A percentile compares a stretch with the other conserved stretches of the same genome.
Evolutionary conservation across 2,329 filamentous ascomycete genomes (phyloP).

Genomic region (Talaromyces albobiverticillius): DNA sequence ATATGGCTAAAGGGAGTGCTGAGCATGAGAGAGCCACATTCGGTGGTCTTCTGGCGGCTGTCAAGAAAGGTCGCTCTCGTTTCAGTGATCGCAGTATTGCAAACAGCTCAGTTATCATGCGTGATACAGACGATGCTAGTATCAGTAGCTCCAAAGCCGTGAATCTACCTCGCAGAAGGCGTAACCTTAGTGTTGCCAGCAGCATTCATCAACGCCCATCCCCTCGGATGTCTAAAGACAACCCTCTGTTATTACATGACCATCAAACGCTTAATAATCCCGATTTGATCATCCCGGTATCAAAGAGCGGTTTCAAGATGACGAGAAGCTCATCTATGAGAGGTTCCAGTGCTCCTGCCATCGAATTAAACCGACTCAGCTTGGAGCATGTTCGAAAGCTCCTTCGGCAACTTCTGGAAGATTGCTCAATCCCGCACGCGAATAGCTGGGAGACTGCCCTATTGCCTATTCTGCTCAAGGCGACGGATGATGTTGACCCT

Average conservation of each 20-base stretch:
- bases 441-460: constrained; percentile 85
- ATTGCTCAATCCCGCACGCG: constrained; percentile 69
- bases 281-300: constrained; percentile 33
- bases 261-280: constrained; percentile 36
- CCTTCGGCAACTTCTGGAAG: constrained; percentile 76
- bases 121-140: constrained; percentile 64
- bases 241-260: constrained; percentile 40
- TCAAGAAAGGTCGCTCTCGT: constrained; percentile 72
- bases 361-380: constrained; percentile 84
- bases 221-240: constrained; percentile 64
- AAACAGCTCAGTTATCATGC: constrained; percentile 66
- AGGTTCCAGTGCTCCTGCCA: constrained; percentile 67
- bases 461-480: constrained; percentile 83
- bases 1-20: constrained; percentile 59
- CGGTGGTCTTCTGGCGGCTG: constrained; percentile 67
- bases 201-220: constrained; percentile 68
- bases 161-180: constrained; percentile 63
- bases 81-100: constrained; percentile 72
- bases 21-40: constrained; percentile 75
- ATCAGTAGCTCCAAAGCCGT: constrained; percentile 60
- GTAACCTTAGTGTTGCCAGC: constrained; percentile 83
- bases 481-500: constrained; percentile 91
- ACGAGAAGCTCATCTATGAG: constrained; percentile 82
- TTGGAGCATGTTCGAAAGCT: constrained; percentile 83
- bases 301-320: constrained; percentile 47